Base-by-base conservation (phyloP, 306 rosid genomes). In the Purshia tridentata region DNA sequence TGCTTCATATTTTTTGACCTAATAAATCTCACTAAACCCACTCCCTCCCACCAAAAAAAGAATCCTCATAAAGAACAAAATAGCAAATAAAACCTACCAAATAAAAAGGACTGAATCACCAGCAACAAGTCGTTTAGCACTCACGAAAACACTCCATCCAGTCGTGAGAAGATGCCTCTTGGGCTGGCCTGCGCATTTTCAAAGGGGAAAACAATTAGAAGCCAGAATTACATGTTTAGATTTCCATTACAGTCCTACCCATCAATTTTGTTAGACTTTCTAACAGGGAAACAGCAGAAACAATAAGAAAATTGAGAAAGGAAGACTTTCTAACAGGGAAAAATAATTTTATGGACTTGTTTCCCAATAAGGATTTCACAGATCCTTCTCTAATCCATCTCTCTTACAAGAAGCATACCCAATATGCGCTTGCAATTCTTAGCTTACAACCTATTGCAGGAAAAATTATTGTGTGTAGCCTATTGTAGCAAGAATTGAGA, bases 131-230 rank as follows among this genome's bases (percentile, higher is more conserved):
- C 94, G 82, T 80, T 86, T 89, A 3, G 94, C 89, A 75, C 94
- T 86, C 55, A 89, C 89, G 29, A 89, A 89, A 52, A 89, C 91
- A 48, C 93, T 88, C 93, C 93, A 88, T 20, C 93, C 93, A 9
- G 93, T 88, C 58, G 91, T 88, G 19, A 89, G 94, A 75, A 89
- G 91, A 83, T 89, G 94, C 75, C 94, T 86, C 80, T 89, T 89
- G 59, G 94, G 94, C 75, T 89, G 94, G 76, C 94, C 94, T 89
- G 83, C 47, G 75, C 56, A 64, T 14, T 42, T 49, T 54, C 53
- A 45, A 62, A 20, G 44, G 37, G 67, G 58, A 41, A 54, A 40
- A 29, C 18, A 67, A 77, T 80, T 58, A 69, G 50, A 76, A 45
- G 35, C 22, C 50, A 72, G 42, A 80, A 46, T 29, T 57, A 5